Percentiles rank a stretch among this genome's conserved stretches.
Evolutionary conservation across 2,329 filamentous ascomycete genomes (phyloP).

Genomic region (Septoria petroselini): DNA sequence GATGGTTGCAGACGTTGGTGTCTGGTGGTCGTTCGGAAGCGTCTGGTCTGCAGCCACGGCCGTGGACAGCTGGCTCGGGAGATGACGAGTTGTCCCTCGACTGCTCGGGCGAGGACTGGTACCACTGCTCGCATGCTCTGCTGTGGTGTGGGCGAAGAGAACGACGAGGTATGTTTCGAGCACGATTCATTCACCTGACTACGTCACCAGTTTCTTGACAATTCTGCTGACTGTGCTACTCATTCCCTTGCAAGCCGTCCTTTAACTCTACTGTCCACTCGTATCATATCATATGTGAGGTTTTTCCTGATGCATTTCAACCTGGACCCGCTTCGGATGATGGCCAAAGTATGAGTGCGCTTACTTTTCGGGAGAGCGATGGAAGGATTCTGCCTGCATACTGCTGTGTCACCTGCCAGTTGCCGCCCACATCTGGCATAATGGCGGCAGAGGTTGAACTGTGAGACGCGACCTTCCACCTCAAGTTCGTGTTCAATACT

Average conservation of each 20-base stretch:
- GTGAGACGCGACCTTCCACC: background rate
- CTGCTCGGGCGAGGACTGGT: conserved; percentile 3
- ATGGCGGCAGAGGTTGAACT: background rate
- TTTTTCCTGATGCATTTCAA: no score
- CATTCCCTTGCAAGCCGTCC: no score
- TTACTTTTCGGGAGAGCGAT: no score
- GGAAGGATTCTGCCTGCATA: no score
- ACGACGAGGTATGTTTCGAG: background rate
- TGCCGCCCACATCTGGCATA: conserved; percentile 3
- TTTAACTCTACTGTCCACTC: no score
- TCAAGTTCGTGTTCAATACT: background rate
- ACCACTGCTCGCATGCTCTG: conserved; percentile 22
- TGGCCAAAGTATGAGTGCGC: no score
- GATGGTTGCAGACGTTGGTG: conserved; percentile 26
- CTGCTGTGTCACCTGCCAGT: no score
- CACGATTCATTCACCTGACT: no score
- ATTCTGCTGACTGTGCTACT: no score
- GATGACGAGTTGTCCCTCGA: background rate
- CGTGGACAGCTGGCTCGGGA: background rate
- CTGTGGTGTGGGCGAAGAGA: conserved; percentile 2
- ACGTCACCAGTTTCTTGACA: no score
- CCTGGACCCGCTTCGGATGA: no score
- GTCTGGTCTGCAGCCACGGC: conserved; percentile 3
- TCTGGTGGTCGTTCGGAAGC: background rate
- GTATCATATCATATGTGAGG: no score